Conservation (phyloP, 305 asterid genomes). For the Ajuga reptans region DNA sequence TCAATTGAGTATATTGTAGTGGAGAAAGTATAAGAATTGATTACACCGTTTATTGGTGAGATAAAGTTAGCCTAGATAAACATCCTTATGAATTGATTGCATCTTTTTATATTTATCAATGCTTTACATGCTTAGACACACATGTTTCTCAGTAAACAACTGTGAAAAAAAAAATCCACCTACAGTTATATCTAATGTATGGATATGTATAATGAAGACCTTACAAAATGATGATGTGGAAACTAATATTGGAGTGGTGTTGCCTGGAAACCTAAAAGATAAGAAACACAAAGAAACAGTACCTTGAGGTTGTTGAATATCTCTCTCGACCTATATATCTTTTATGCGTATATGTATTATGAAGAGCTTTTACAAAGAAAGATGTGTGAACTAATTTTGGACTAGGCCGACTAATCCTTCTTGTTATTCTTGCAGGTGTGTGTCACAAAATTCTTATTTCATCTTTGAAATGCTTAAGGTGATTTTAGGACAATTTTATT, state of each 20-base stretch:
- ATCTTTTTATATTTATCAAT: neutral
- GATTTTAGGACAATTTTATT: conserved; percentile 20
- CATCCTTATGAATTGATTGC: neutral
- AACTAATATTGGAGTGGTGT: neutral
- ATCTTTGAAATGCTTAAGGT: conserved; percentile 98
- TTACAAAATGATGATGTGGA: neutral
- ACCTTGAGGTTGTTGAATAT: neutral
- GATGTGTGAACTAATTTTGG: neutral
- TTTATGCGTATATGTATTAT: neutral
- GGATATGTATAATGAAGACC: neutral
- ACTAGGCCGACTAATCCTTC: conserved; percentile 20
- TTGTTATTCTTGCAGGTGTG: conserved; percentile 59
- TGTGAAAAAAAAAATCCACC: neutral
- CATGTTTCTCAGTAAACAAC: neutral
- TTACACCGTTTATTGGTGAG: too few relatives aligned
- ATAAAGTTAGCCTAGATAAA: neutral
- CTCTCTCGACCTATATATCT: neutral
- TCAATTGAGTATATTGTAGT: neutral
- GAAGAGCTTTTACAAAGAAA: neutral
- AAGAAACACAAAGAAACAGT: neutral
- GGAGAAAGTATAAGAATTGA: neutral
- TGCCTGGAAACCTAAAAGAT: neutral
- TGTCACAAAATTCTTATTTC: conserved; percentile 75
- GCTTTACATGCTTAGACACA: neutral
- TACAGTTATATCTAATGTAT: neutral